Conservation (phyloP, 805 yeast genomes). For the Candida sanyiensis region DNA sequence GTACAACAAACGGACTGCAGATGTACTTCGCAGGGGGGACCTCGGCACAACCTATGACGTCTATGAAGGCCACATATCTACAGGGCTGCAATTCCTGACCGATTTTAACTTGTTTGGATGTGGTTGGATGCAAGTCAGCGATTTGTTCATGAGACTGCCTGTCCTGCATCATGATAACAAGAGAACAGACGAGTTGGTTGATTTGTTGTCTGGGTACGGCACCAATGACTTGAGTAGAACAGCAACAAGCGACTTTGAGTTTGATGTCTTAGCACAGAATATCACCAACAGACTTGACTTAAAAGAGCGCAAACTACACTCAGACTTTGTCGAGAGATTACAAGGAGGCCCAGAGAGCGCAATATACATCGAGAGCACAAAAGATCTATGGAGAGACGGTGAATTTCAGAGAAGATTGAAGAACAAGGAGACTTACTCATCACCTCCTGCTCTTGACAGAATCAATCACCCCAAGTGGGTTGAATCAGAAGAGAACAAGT, state of each 20-base stretch:
- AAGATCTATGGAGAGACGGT: conserved; percentile 55
- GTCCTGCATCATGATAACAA: conserved; percentile 31
- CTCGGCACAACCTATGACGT: conserved; percentile 40
- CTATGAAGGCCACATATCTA: conserved; percentile 80
- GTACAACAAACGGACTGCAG: conserved; percentile 48
- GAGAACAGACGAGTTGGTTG: conserved; percentile 29
- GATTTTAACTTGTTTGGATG: conserved; percentile 86
- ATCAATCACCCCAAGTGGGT: conserved; percentile 32
- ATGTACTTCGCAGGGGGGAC: conserved; percentile 40
- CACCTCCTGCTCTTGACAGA: conserved; percentile 26
- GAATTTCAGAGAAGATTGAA: conserved; percentile 41
- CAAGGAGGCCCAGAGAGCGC: conserved; percentile 11
- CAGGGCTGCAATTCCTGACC: conserved; percentile 64
- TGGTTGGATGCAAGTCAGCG: conserved; percentile 55
- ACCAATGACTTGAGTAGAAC: conserved; percentile 38
- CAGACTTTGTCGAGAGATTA: conserved; percentile 38
- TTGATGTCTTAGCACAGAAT: conserved; percentile 59
- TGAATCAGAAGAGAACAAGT: conserved; percentile 33
- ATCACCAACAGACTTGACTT: conserved; percentile 51
- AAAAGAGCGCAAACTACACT: conserved; percentile 43
- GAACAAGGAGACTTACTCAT: conserved; percentile 30
- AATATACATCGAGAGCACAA: conserved; percentile 41
- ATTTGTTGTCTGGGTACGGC: conserved; percentile 27
- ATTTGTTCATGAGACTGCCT: conserved; percentile 54
- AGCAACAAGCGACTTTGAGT: conserved; percentile 60